These are phyloP conservation scores for Wickerhamiella hasegawae DNA, from an alignment of 805 yeast species.

Conservation along the genomic window DNA sequence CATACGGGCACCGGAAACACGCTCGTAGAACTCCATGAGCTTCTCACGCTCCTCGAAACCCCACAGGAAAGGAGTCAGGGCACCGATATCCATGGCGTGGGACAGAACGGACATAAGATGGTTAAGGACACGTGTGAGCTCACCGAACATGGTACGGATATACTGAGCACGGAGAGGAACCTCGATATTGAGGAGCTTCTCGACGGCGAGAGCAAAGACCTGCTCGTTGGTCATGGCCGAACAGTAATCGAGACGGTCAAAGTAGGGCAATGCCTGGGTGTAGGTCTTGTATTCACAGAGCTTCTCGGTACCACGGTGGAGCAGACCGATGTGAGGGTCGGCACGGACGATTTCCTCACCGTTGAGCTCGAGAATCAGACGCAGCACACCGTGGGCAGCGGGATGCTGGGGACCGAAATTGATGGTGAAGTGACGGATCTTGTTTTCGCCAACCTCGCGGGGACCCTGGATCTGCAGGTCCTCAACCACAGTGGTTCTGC, in stretches of 20 bases:
- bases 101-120: slow-evolving; percentile 77
- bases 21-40: slow-evolving; percentile 81
- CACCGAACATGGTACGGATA: slow-evolving; percentile 74
- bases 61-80: slow-evolving; percentile 84
- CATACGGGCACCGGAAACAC: slow-evolving; percentile 80
- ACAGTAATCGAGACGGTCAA: slow-evolving; percentile 72
- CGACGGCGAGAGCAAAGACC: slow-evolving; percentile 70
- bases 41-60: slow-evolving; percentile 89
- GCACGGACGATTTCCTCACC: slow-evolving; percentile 81
- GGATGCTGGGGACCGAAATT: slow-evolving; percentile 92
- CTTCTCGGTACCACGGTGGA: slow-evolving; percentile 82
- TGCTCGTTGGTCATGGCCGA: slow-evolving; percentile 85
- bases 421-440: slow-evolving; percentile 75
- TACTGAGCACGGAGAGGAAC: slow-evolving; percentile 76
- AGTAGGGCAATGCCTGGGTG: slow-evolving; percentile 77
- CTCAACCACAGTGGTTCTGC: slow-evolving; percentile 19
- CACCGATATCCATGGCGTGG: slow-evolving; percentile 92
- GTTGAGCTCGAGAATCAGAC: slow-evolving; percentile 69
- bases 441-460: slow-evolving; percentile 18
- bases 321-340: slow-evolving; percentile 78
- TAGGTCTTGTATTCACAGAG: slow-evolving; percentile 75
- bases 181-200: slow-evolving; percentile 68
- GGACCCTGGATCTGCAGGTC: slow-evolving; percentile 15
- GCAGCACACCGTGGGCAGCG: slow-evolving; percentile 85
- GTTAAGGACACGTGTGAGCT: slow-evolving; percentile 67